Evolutionary conservation across 805 yeast species (phyloP), one percentile per base, ranked within the genome.

Genomic region (Teunomyces gatunensis): DNA sequence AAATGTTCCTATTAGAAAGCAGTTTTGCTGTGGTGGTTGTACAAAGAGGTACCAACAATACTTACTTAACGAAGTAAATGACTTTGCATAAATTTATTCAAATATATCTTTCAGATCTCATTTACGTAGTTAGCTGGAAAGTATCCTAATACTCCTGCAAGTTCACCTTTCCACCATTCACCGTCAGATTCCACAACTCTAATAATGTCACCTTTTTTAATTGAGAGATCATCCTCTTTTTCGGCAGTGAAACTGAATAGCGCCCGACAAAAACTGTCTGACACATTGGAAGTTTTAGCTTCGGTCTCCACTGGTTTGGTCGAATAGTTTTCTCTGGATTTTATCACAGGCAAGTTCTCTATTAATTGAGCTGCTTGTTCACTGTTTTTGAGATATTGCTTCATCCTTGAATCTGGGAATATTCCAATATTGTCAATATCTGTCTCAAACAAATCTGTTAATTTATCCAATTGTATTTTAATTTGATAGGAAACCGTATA

Each of bases 21-120:
- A 75, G 49, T 83, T 83, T 52, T 83, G 87, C 53, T 69, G 78
- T 49, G 80, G 79, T 1, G 56, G 64, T 20, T 83, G 87, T 61
- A 64, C 61, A 6, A 39, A 46, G 32, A 57, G 49, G 35, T 72
- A 53, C 28, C 21, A 40, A 23, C 18, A 37, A 28, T 36, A 33
- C 6, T 21, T 35, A 15, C 9, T 18, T 23, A 17, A 39, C 23
- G 49, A 42, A 17, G 18, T 35, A n/a, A 39, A 39, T 27, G 47
- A 44, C 27, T 9, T 18, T 44, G 47, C 37, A 44, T 44, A 37
- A 37, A 25, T 35, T 12, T 41, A 41, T 30, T 34, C 25, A 15
- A 18, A 12, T 39, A 15, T 12, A 39, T 39, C 23, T 28, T 15
- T 17, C 9, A 11, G 43, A 47, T 13, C 6, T 28, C 15, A 33